These are phyloP conservation scores for Penicillium sp. DNA, from an alignment of 2,329 filamentous ascomycete genomes.

Conservation along the genomic window DNA sequence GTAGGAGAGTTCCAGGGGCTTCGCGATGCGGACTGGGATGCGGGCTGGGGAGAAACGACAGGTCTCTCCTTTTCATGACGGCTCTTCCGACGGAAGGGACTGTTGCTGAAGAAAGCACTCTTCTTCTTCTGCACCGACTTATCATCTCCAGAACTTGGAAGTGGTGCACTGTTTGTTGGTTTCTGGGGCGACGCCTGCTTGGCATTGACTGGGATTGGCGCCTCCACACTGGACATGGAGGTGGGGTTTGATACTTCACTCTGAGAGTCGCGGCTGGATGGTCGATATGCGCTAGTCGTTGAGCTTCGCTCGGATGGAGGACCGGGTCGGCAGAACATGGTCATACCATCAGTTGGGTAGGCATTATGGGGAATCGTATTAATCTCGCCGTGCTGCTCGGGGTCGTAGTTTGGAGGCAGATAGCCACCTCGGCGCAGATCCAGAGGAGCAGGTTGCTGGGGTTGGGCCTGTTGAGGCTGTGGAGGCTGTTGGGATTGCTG, in stretches of 20 bases:
- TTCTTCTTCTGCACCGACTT: constrained; percentile 67
- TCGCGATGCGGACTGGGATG: constrained; percentile 34
- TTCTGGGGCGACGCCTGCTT: constrained; percentile 72
- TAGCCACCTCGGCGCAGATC: constrained; percentile 41
- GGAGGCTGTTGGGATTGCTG: constrained; percentile 46
- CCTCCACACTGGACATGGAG: constrained; percentile 80
- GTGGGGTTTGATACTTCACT: constrained; percentile 90
- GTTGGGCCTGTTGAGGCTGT: background rate
- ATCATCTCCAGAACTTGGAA: constrained; percentile 55
- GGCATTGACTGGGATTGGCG: constrained; percentile 65
- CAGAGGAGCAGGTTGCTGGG: constrained; percentile 37
- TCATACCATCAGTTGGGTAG: constrained; percentile 94
- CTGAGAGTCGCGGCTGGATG: constrained; percentile 80
- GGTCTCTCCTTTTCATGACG: constrained; percentile 66
- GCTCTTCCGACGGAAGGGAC: constrained; percentile 90
- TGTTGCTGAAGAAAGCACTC: constrained; percentile 89
- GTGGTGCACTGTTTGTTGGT: constrained; percentile 39
- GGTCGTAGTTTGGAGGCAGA: constrained; percentile 47
- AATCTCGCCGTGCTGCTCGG: constrained; percentile 64
- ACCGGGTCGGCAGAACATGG: constrained; percentile 85
- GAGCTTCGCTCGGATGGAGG: constrained; percentile 69
- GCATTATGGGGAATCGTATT: constrained; percentile 81
- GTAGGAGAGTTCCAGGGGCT: constrained; percentile 54
- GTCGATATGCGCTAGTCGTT: constrained; percentile 65
- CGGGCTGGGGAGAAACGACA: constrained; percentile 14